phyloP scores from a whole-genome alignment of 140 eudicot genomes.

The Flaveria floridana region DNA sequence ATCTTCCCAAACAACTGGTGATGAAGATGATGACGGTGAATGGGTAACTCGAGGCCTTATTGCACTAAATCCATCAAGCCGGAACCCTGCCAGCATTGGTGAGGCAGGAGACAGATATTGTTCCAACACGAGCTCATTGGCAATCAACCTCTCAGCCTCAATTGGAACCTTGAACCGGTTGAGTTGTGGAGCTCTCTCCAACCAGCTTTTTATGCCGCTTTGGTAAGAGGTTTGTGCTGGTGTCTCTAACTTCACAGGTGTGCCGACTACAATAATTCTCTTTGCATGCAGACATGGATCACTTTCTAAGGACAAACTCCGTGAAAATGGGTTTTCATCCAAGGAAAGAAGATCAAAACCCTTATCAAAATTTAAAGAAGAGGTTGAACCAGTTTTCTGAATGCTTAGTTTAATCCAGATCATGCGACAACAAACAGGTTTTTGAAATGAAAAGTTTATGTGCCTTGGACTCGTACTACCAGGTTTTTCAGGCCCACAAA shows the following conservation, averaged over 20 bases:
- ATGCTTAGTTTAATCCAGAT: constrained; percentile 80
- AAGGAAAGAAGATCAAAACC: constrained; percentile 69
- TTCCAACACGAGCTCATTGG: constrained; percentile 71
- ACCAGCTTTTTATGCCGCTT: constrained; percentile 59
- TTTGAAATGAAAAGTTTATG: constrained; percentile 64
- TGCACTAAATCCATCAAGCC: constrained; percentile 82
- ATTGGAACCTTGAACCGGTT: constrained; percentile 92
- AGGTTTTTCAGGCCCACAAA: constrained; percentile 67
- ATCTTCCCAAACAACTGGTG: constrained; percentile 55
- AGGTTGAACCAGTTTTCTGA: constrained; percentile 63
- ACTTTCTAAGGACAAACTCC: constrained; percentile 55
- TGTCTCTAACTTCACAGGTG: constrained; percentile 43
- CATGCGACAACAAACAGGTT: constrained; percentile 73
- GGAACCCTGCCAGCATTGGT: constrained; percentile 85
- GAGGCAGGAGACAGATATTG: constrained; percentile 78
- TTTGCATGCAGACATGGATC: constrained; percentile 90
- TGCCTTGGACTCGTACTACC: constrained; percentile 56
- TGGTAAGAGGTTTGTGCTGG: constrained; percentile 58
- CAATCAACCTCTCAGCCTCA: constrained; percentile 79
- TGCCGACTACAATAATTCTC: constrained; percentile 71
- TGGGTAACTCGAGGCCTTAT: constrained; percentile 80
- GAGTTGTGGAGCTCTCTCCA: constrained; percentile 68
- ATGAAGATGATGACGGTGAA: constrained; percentile 52
- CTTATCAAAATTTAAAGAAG: constrained; percentile 60
- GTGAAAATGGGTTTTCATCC: constrained; percentile 82